Evolutionary conservation across 805 yeast species (phyloP), one percentile per base, ranked within the genome.

Genomic region (Wickerhamiella domercqiae): DNA sequence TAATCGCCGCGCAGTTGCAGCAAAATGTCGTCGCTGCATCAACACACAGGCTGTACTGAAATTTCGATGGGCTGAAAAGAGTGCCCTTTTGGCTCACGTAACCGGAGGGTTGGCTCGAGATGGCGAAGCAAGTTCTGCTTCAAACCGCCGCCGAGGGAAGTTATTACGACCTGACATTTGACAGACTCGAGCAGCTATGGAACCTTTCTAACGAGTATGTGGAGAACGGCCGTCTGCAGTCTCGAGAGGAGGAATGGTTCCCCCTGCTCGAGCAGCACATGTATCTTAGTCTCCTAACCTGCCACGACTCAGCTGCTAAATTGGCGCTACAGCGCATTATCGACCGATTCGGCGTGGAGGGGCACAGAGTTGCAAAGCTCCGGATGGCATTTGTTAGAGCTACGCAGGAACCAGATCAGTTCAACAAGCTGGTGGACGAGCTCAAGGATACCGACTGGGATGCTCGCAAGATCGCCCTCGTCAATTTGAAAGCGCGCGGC

Each of bases 281-380:
- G 55, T 72, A 71, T 49, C 62, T 84, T 14, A 60, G 75, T 4
- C 55, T 86, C 26, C 55, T 67, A 39, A 61, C 78, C n/a, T 63
- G 70, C 36, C 67, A 73, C 40, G 94, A 82, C 51, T 57, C 64
- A 2, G 83, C 75, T 44, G 94, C 95, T 7, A 71, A 76, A 47
- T 57, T 69, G 7, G 60, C 72, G 43, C 65, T 82, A 40, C 79
- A 77, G 40, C 61, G 73, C 33, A 52, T 86, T 13, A 54, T 68
- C 25, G 95, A 86, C 51, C 70, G 71, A 50, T 75, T 84, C 52
- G 74, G 72, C 25, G 54, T 55, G 15, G 57, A 62, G 17, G 64
- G 78, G 17, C 75, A 75, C 47, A 61, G 82, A 40, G 57, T 79
- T 31, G 65, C 66, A 17, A 53, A 71, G 7, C 59, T 79, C 48